Conservation (phyloP, 2,329 filamentous ascomycete species). For the Scleromitrula shiraiana region DNA sequence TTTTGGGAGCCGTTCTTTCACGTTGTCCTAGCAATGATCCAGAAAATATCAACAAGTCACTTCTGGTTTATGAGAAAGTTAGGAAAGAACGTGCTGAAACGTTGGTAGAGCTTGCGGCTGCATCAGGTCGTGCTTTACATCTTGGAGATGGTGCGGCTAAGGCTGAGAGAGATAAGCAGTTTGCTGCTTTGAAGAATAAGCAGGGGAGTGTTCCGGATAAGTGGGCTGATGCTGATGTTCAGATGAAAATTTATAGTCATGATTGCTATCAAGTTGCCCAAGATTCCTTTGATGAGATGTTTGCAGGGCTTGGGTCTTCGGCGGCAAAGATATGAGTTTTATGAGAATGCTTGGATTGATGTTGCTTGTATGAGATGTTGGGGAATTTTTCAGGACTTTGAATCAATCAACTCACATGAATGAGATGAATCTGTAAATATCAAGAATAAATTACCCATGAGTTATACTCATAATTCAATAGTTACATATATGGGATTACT, state of each 20-base stretch:
- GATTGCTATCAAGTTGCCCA: slow-evolving; percentile 11
- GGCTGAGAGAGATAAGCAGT: slow-evolving; percentile 49
- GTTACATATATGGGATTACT: no score
- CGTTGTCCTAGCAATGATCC: slow-evolving; percentile 31
- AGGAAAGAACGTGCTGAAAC: slow-evolving; percentile 45
- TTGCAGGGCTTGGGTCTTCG: not conserved
- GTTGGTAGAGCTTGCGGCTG: slow-evolving; percentile 44
- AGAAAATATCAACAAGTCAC: slow-evolving; percentile 38
- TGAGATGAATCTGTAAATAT: no score
- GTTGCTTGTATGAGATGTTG: no score
- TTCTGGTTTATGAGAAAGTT: slow-evolving; percentile 47
- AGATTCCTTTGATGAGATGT: slow-evolving; percentile 10
- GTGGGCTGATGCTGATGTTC: slow-evolving; percentile 63
- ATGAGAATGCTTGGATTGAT: not conserved
- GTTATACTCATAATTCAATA: no score
- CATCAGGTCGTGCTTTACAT: slow-evolving; percentile 47
- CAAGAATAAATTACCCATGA: no score
- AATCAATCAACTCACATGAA: no score
- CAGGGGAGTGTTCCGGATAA: slow-evolving; percentile 50
- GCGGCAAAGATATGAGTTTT: not conserved
- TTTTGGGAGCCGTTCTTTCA: slow-evolving; percentile 46
- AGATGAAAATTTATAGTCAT: slow-evolving; percentile 50
- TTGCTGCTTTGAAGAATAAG: slow-evolving; percentile 40
- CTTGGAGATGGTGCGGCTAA: slow-evolving; percentile 50
- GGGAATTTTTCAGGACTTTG: not conserved